phyloP scores from a whole-genome alignment of 306 rosid genomes.

The Castanospermum australe region DNA sequence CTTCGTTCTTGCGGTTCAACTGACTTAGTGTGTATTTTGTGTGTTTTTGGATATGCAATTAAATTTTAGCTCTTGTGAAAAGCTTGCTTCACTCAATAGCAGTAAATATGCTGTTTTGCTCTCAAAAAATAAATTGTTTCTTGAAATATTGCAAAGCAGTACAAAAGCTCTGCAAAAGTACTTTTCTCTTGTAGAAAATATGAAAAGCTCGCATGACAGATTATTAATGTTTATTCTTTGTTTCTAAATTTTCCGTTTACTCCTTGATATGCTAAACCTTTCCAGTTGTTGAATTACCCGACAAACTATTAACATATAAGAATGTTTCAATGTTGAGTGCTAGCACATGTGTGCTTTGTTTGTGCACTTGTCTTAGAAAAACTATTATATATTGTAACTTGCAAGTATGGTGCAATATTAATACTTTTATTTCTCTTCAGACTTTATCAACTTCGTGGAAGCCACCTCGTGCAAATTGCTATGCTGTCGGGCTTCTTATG shows the following conservation, averaged over 20 bases:
- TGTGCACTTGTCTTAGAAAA: background rate
- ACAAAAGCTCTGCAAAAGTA: background rate
- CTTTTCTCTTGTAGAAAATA: background rate
- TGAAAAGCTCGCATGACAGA: background rate
- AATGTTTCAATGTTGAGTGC: conserved; percentile 1
- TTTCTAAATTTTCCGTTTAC: conserved; percentile 6
- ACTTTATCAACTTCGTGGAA: conserved; percentile 73
- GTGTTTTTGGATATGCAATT: background rate
- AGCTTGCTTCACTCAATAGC: background rate
- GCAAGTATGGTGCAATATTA: background rate
- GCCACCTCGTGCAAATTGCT: conserved; percentile 56
- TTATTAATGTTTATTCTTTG: background rate
- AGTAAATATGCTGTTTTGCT: background rate
- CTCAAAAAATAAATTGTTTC: background rate
- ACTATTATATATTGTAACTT: background rate
- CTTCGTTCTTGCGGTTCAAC: background rate
- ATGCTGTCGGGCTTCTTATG: conserved; percentile 74
- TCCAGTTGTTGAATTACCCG: background rate
- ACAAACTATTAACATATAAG: conserved; percentile 10
- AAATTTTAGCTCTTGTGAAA: background rate
- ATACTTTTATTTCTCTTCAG: conserved; percentile 47
- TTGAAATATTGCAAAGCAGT: conserved; percentile 3
- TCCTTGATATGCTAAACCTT: background rate
- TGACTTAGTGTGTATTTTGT: background rate
- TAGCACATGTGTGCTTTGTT: background rate